Evolutionary conservation across 257 asterid genomes (phyloP).

Genomic region (Salvia hispanica): DNA sequence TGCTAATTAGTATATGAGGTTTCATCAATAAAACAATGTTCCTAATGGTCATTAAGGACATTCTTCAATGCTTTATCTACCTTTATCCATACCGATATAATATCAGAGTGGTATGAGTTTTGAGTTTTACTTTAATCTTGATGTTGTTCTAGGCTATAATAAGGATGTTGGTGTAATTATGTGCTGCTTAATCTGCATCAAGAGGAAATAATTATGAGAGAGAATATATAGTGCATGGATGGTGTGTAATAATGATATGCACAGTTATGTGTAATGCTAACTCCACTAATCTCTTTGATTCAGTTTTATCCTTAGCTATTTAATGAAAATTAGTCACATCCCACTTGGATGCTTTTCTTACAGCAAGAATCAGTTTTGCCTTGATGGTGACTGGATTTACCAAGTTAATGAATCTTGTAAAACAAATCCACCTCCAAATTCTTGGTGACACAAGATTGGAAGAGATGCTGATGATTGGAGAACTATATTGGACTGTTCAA

Average conservation of each 20-base stretch:
- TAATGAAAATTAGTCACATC: not conserved
- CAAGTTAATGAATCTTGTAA: too few species aligned
- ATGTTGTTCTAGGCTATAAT: too few species aligned
- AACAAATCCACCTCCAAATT: too few species aligned
- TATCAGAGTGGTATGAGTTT: not conserved
- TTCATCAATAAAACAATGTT: constrained; percentile 16
- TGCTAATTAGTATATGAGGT: constrained; percentile 13
- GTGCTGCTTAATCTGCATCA: not conserved
- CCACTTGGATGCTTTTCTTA: not conserved
- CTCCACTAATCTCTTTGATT: not conserved
- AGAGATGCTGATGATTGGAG: too few species aligned
- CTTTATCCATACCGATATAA: not conserved
- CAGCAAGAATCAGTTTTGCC: too few species aligned
- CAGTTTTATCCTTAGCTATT: not conserved
- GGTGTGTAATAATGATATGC: not conserved
- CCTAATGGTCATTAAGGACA: not conserved
- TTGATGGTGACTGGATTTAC: too few species aligned
- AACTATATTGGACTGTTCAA: not conserved
- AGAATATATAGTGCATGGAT: not conserved
- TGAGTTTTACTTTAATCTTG: not conserved
- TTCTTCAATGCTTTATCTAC: not conserved
- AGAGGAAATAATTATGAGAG: not conserved
- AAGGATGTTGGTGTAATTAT: not conserved
- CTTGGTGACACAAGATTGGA: too few species aligned
- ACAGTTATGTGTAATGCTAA: not conserved